Conservation (phyloP, 495 filamentous ascomycete species). For the Evansstolkia leycettana region DNA sequence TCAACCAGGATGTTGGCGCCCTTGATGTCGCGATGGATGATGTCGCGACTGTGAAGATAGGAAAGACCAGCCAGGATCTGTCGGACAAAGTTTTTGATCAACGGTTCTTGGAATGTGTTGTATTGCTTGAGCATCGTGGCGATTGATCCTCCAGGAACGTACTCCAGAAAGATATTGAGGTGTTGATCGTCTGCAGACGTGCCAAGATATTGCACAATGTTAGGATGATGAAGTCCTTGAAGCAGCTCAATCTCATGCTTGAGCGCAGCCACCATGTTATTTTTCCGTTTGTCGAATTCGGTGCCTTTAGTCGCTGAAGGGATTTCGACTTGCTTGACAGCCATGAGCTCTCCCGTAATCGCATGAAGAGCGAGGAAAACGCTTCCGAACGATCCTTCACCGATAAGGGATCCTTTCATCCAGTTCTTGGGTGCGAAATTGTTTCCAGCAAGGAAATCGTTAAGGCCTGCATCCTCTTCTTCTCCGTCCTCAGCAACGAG, state of each 20-base stretch:
- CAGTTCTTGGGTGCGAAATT: conserved; percentile 92
- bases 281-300: conserved; percentile 78
- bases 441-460: conserved; percentile 78
- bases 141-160: conserved; percentile 94
- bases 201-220: conserved; percentile 97
- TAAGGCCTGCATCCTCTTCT: conserved; percentile 66
- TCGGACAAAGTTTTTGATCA: conserved; percentile 92
- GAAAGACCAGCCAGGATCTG: conserved; percentile 93
- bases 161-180: conserved; percentile 99
- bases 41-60: conserved; percentile 88
- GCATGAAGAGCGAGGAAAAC: conserved; percentile 96
- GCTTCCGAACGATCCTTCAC: conserved; percentile 92
- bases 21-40: conserved; percentile 98
- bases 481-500: conserved; percentile 68
- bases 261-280: conserved; percentile 92
- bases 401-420: conserved; percentile 98
- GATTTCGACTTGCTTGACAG: conserved; percentile 96
- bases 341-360: conserved; percentile 93
- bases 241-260: conserved; percentile 94
- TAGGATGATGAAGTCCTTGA: conserved; percentile 86
- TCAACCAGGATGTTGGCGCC: conserved; percentile 98
- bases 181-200: conserved; percentile 82
- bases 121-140: conserved; percentile 98
- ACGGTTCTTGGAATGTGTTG: conserved; percentile 81
- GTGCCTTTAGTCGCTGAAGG: conserved; percentile 68